Base-by-base conservation (phyloP, 306 rosid species). In the Quillaja saponaria region DNA sequence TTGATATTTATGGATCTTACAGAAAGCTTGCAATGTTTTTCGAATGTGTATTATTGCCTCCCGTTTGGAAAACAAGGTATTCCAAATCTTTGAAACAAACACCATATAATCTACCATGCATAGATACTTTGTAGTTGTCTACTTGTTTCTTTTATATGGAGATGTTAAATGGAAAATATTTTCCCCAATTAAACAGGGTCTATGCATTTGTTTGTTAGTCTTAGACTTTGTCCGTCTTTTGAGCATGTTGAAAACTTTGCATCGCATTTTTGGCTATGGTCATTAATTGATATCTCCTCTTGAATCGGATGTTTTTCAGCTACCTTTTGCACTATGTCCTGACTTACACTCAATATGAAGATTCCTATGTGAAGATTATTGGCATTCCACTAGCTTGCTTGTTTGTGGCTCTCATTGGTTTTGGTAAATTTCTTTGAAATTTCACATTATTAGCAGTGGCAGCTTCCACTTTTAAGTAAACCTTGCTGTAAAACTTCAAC, bases 281-380 rank as follows among this genome's bases (percentile, higher is more conserved):
- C 64, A 59, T 64, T 80, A 60, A 80, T 75, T 31, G 37, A 51
- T 37, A 53, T 44, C 56, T 58, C 63, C 66, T 71, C 57, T 49
- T 72, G 68, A 59, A 58, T 72, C 34, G 72, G 68, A 19, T 60
- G 59, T 55, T 71, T 71, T 60, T 64, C 92, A 92, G 99, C 71
- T 89, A 77, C 80, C 95, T 88, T 64, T 67, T 88, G 87, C 82
- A 83, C 74, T 89, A 94, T 66, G 73, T 81, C 58, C 78, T 87
- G 63, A 76, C 75, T 49, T 82, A 85, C 63, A 15, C 79, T 74
- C 85, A 83, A 71, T 72, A 67, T 68, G 84, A 85, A 72, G 90
- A 79, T 63, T 63, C 68, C 74, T 44, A 63, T 74, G 53, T 79
- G 39, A 57, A 48, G 66, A 58, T 72, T 21, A 67, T 66, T 62